A percentile compares a stretch with the other conserved stretches of the same genome.
phyloP scores from a whole-genome alignment of 345 rosid species.

The Psidium guajava region DNA sequence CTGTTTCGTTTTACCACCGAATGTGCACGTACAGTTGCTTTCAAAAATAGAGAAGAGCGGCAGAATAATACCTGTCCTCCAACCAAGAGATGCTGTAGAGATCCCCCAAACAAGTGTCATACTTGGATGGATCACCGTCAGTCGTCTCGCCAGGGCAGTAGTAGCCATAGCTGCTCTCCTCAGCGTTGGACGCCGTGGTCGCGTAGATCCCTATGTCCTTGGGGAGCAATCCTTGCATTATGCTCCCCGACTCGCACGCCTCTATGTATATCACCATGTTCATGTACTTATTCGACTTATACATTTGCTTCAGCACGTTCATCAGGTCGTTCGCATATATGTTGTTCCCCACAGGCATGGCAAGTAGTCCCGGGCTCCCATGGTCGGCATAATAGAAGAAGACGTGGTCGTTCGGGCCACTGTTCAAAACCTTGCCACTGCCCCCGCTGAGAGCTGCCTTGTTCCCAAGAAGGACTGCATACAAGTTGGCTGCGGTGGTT shows the following conservation, averaged over 20 bases:
- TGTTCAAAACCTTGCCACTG: constrained; percentile 47
- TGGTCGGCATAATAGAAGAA: constrained; percentile 54
- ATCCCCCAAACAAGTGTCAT: constrained; percentile 47
- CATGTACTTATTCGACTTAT: constrained; percentile 20
- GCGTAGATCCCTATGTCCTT: constrained; percentile 25
- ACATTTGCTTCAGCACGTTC: constrained; percentile 35
- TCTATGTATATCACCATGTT: constrained; percentile 53
- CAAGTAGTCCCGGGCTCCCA: constrained; percentile 30
- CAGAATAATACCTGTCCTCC: constrained; percentile 46
- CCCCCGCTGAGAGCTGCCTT: constrained; percentile 38
- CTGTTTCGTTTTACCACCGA: background rate
- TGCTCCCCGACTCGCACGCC: constrained; percentile 63
- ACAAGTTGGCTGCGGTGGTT: constrained; percentile 27
- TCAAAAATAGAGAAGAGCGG: background rate
- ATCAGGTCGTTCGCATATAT: constrained; percentile 31
- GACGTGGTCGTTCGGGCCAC: constrained; percentile 35
- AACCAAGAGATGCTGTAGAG: constrained; percentile 62
- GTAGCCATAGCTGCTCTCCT: constrained; percentile 33
- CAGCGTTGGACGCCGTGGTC: constrained; percentile 29
- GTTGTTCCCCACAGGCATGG: constrained; percentile 21
- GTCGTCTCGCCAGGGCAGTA: constrained; percentile 19
- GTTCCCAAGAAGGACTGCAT: constrained; percentile 42
- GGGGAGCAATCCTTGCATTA: constrained; percentile 44
- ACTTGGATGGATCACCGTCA: constrained; percentile 9
- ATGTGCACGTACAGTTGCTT: no score